phyloP scores from a whole-genome alignment of 73 alveolate species.

The Blepharisma stoltei region DNA sequence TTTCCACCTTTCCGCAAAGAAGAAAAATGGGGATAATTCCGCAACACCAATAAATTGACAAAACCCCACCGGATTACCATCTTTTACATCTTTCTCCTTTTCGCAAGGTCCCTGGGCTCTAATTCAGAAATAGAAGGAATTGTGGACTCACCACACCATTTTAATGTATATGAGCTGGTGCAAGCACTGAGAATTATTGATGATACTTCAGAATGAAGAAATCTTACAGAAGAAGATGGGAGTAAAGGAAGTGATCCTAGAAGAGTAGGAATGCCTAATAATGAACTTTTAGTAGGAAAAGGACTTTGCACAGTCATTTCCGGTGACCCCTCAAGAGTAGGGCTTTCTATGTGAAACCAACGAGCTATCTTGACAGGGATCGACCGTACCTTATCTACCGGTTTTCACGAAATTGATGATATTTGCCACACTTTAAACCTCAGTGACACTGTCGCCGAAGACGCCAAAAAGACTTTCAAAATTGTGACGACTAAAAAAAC shows the following conservation, averaged over 20 bases:
- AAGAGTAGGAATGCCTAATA: slow-evolving; percentile 8
- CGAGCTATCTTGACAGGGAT: background rate
- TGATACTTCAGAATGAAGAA: slow-evolving; percentile 21
- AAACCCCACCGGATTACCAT: too few species aligned
- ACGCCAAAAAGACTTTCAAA: background rate
- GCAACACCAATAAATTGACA: too few species aligned
- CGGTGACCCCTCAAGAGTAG: background rate
- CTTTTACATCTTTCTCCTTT: too few species aligned
- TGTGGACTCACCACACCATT: too few species aligned
- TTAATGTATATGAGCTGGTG: background rate
- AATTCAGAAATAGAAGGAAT: too few species aligned
- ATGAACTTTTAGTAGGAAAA: background rate
- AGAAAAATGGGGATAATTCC: too few species aligned
- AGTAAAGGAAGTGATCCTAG: background rate
- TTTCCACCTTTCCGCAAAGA: too few species aligned
- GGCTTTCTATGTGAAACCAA: slow-evolving; percentile 16
- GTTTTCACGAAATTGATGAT: slow-evolving; percentile 6
- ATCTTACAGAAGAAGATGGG: background rate
- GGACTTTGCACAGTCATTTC: slow-evolving; percentile 22
- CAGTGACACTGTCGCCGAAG: background rate
- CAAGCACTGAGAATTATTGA: background rate
- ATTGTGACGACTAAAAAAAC: background rate
- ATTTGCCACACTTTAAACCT: background rate
- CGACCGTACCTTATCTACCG: background rate
- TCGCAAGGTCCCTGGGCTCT: too few species aligned